phyloP scores from a whole-genome alignment of 139 green algal genomes.

The Chloropicon primus region DNA sequence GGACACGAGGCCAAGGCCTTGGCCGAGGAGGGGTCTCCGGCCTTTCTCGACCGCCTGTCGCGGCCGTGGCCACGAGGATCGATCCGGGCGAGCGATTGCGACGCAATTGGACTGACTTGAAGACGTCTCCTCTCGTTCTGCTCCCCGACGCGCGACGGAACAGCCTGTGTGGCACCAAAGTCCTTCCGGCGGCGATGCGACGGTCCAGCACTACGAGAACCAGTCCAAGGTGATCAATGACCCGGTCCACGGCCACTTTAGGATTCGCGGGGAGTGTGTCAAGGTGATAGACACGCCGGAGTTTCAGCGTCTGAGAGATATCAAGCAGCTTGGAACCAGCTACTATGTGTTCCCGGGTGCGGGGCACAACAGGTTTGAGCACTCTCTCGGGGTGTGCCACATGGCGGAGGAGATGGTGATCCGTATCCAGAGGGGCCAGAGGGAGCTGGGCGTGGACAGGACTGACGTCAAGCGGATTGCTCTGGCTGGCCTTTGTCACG shows the following conservation, averaged over 20 bases:
- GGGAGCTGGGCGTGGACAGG: slow-evolving; percentile 35
- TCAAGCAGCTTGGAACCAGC: slow-evolving; percentile 67
- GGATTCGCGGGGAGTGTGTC: slow-evolving; percentile 25
- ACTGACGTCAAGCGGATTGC: slow-evolving; percentile 29
- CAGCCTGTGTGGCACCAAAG: neutral
- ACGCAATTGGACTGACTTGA: too few relatives aligned
- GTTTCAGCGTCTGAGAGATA: slow-evolving; percentile 65
- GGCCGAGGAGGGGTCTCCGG: too few relatives aligned
- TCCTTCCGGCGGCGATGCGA: too few relatives aligned
- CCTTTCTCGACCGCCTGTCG: too few relatives aligned
- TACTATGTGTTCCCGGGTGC: slow-evolving; percentile 60
- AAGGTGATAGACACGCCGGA: slow-evolving; percentile 63
- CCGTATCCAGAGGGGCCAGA: slow-evolving; percentile 14
- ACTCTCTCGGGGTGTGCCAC: slow-evolving; percentile 57
- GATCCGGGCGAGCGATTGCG: too few relatives aligned
- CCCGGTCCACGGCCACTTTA: slow-evolving; percentile 39
- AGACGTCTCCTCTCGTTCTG: too few relatives aligned
- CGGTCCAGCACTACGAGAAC: neutral
- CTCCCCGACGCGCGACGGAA: too few relatives aligned
- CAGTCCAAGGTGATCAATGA: slow-evolving; percentile 43
- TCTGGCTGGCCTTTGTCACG: slow-evolving; percentile 69
- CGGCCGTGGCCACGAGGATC: too few relatives aligned
- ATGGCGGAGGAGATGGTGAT: slow-evolving; percentile 13
- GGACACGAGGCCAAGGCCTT: too few relatives aligned
- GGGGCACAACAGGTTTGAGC: slow-evolving; percentile 71